Conservation (phyloP, 352 stramenopile species). For the Halophytophthora polymorphica region DNA sequence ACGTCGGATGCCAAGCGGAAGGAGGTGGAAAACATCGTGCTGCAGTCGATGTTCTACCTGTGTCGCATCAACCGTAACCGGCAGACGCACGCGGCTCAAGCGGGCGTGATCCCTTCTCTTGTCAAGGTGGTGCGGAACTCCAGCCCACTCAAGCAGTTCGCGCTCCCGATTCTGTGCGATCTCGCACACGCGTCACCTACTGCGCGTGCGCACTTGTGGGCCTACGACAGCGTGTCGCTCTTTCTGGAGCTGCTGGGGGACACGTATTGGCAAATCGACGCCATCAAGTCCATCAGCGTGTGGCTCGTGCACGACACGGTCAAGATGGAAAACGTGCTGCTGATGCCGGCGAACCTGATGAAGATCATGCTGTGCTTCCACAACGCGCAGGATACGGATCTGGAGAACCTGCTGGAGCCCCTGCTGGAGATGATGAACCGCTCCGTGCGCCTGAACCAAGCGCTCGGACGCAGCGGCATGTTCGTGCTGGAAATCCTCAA, state of each 20-base stretch:
- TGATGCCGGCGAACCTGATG: conserved; percentile 61
- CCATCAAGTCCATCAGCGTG: conserved; percentile 84
- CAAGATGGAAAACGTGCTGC: conserved; percentile 81
- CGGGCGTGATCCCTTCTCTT: conserved; percentile 89
- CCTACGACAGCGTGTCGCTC: conserved; percentile 73
- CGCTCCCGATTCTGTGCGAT: conserved; percentile 90
- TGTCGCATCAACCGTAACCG: conserved; percentile 91
- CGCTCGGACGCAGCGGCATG: conserved; percentile 77
- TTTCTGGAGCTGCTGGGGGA: conserved; percentile 88
- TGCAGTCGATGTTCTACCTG: conserved; percentile 92
- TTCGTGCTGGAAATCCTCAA: conserved; percentile 86
- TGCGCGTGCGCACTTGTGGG: conserved; percentile 83
- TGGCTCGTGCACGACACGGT: conserved; percentile 83
- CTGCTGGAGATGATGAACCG: conserved; percentile 77
- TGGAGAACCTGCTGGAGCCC: conserved; percentile 80
- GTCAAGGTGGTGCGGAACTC: conserved; percentile 79
- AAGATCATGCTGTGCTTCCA: conserved; percentile 74
- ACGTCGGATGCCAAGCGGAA: conserved; percentile 49
- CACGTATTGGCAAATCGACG: conserved; percentile 89
- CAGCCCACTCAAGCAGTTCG: conserved; percentile 91
- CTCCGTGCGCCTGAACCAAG: conserved; percentile 76
- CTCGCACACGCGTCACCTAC: conserved; percentile 87
- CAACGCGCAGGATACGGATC: conserved; percentile 58
- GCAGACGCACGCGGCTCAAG: conserved; percentile 85
- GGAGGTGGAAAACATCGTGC: conserved; percentile 89